Base-by-base conservation (phyloP, 164 flowering plant species). In the Chloranthus sessilifolius region DNA sequence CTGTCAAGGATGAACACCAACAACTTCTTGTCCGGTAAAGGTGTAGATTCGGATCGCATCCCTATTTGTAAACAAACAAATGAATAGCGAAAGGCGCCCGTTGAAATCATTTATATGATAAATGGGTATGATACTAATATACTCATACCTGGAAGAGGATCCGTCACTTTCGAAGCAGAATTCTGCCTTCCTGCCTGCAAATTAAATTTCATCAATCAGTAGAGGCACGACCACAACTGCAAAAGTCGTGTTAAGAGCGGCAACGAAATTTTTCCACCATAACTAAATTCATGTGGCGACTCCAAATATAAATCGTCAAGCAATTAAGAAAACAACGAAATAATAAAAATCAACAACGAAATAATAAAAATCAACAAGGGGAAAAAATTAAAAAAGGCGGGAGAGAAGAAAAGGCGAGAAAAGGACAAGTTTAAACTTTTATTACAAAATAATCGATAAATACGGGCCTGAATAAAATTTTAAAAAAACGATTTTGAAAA, bases 1-100 rank as follows among this genome's bases (percentile, higher is more conserved):
- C 90, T 82, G 65, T 88, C 99, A 47, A 92, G 80, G 62, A 92
- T 77, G 80, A 88, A 84, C 51, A 79, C 49, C 80, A 92, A 64
- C 74, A 84, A 69, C 80, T 79, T 83, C 74, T 78, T 82, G 70
- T 86, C 89, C 47, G 96, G 99, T 76, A 88, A 78, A 72, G 88
- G 76, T 55, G 87, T 74, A 15, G 79, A 60, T 56, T 72, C 85
- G 65, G 67, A 67, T 44, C 24, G 61, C 41, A 71, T 60, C 66
- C 72, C 96, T 91, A 80, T 67, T 70, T 70, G 74, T 67, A 70
- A 36, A 64, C n/a, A 56, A 64, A 60, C 16, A 20, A 60, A 58
- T 9, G 10, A 55, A 25, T 11, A 7, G 12, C 36, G 12, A 33
- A 12, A n/a, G n/a, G n/a, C n/a, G n/a, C n/a, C n/a, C n/a, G n/a